These are phyloP conservation scores for Tolypocladium ophioglossoides DNA, from an alignment of 2,329 filamentous ascomycete genomes.

Conservation along the genomic window DNA sequence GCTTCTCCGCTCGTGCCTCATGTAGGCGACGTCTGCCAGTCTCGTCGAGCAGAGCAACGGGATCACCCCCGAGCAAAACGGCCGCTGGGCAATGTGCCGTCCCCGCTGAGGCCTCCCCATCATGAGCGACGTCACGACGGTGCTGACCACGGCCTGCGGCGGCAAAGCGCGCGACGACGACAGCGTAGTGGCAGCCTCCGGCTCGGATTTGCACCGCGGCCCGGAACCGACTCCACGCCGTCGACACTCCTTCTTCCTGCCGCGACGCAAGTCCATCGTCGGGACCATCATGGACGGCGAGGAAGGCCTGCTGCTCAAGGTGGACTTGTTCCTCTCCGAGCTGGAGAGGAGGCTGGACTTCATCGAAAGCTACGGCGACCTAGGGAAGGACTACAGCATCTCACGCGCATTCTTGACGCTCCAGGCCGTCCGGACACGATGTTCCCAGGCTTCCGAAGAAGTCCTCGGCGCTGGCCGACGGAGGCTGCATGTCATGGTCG, in stretches of 20 bases:
- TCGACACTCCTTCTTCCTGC: constrained; percentile 47
- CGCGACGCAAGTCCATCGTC: constrained; percentile 47
- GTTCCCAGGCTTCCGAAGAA: constrained; percentile 81
- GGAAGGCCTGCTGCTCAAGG: constrained; percentile 50
- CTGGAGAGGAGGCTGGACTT: constrained; percentile 79
- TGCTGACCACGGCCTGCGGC: constrained; percentile 26
- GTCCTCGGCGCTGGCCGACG: constrained; percentile 79
- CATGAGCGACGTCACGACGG: constrained; percentile 28
- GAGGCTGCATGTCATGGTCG: constrained; percentile 79
- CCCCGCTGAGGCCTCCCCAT: constrained; percentile 3
- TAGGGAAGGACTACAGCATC: constrained; percentile 74
- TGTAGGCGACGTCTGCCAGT: not conserved
- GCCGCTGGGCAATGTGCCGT: not conserved
- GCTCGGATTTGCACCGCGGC: constrained; percentile 23
- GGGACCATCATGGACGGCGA: constrained; percentile 52
- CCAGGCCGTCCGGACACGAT: constrained; percentile 76
- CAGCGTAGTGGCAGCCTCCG: constrained; percentile 26
- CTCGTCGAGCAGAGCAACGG: not conserved
- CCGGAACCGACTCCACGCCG: constrained; percentile 28
- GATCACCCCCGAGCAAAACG: not conserved
- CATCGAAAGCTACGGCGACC: constrained; percentile 77
- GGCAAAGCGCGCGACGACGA: constrained; percentile 17
- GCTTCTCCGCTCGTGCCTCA: constrained; percentile 1
- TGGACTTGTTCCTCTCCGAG: constrained; percentile 75
- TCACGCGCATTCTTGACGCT: constrained; percentile 78